phyloP scores from a whole-genome alignment of 2,329 filamentous ascomycete species.

The Fusarium begoniae region DNA sequence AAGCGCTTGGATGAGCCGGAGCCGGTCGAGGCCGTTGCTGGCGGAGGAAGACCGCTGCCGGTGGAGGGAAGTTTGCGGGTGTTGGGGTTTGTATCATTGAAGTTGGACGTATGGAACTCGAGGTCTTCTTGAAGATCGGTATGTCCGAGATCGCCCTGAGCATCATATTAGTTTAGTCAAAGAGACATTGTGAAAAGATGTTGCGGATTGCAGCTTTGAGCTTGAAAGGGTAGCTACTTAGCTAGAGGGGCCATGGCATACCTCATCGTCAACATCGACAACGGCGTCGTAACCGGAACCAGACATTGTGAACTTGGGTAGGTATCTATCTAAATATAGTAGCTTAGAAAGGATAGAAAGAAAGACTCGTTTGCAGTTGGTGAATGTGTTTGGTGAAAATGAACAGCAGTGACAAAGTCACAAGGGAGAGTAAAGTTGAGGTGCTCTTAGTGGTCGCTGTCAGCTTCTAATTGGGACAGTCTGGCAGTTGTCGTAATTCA shows the following conservation, averaged over 20 bases:
- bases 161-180: slow-evolving; percentile 19
- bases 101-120: slow-evolving; percentile 96
- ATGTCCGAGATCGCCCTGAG: slow-evolving; percentile 92
- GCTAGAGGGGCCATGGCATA: slow-evolving; percentile 49
- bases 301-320: slow-evolving; percentile 64
- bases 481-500: slow-evolving; percentile 48
- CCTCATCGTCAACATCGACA: slow-evolving; percentile 96
- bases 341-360: not conserved
- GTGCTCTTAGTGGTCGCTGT: slow-evolving; percentile 21
- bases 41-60: slow-evolving; percentile 64
- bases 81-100: slow-evolving; percentile 67
- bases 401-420: slow-evolving; percentile 1
- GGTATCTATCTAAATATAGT: not conserved
- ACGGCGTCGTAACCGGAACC: slow-evolving; percentile 96
- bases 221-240: slow-evolving; percentile 1
- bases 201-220: not conserved
- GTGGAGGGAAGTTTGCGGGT: slow-evolving; percentile 58
- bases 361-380: not conserved
- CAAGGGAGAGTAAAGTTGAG: slow-evolving; percentile 24
- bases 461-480: slow-evolving; percentile 41
- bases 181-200: not conserved
- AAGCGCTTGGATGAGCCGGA: slow-evolving; percentile 75
- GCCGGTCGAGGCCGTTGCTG: slow-evolving; percentile 60
- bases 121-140: slow-evolving; percentile 99
- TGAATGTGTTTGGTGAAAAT: slow-evolving; percentile 1